Evolutionary conservation across 257 asterid species (phyloP), one percentile per base, ranked within the genome.

Genomic region (Cinchona pubescens): DNA sequence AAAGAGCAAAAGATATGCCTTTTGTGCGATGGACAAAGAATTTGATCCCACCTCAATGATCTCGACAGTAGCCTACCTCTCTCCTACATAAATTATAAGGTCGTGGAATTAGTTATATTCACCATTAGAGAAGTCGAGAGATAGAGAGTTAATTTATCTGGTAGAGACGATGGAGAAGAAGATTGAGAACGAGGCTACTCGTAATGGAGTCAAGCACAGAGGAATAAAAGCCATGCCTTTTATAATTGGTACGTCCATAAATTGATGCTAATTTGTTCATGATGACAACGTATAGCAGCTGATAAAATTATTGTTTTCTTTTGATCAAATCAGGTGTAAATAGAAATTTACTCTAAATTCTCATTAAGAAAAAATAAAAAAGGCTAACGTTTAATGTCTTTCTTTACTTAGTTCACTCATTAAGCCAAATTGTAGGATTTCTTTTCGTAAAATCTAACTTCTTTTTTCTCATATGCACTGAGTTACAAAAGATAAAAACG

Each of bases 181-280:
- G 30, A 29, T 12, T 35, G 67, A 46, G 12, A 18, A 66, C 29
- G 15, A 66, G 68, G 75, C 27, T 23, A 27, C 55, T 0, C 38
- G 29, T 35, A 68, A 70, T 27, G 80, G 49, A 29, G 77, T 61
- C 3, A 80, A 58, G 23, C 67, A 80, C 69, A 76, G 81, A 80
- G 84, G 84, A 25, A 65, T 80, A 61, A 72, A 76, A 42, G 84
- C 84, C 16, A 76, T 80, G 84, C 84, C 84, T 2, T 80, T 76
- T 37, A 75, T 80, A 23, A 72, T 80, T 59, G 83, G 83, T 79
- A 49, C 5, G 23, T 18, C 0, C 6, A 42, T 49, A n/a, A n/a
- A n/a, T n/a, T n/a, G n/a, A n/a, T n/a, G n/a, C n/a, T n/a, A n/a
- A n/a, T n/a, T n/a, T n/a, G n/a, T n/a, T n/a, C n/a, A n/a, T n/a